phyloP scores from a whole-genome alignment of 2,329 filamentous ascomycete genomes.

The Fusarium musae region DNA sequence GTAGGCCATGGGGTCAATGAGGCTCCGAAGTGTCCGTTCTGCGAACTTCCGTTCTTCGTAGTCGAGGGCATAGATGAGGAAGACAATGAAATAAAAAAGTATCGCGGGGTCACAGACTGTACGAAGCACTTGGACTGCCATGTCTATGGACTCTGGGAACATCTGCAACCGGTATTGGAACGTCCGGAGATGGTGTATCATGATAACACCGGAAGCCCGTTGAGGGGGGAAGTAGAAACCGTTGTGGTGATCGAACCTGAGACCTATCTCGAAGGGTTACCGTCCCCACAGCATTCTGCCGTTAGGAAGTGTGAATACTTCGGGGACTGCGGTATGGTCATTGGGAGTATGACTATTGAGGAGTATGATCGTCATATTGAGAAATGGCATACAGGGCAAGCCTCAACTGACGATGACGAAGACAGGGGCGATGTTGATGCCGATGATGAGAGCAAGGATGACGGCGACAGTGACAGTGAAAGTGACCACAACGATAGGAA shows the following conservation, averaged over 20 bases:
- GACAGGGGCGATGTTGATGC: neutral
- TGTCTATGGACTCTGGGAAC: conserved; percentile 33
- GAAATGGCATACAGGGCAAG: neutral
- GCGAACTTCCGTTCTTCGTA: conserved; percentile 12
- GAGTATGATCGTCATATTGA: conserved; percentile 20
- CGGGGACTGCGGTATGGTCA: conserved; percentile 15
- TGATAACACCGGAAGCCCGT: neutral
- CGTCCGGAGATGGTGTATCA: neutral
- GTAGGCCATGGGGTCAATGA: neutral
- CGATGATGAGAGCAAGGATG: neutral
- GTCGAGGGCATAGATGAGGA: neutral
- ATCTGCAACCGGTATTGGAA: neutral
- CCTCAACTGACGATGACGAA: neutral
- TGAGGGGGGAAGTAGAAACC: neutral
- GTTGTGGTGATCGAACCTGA: neutral
- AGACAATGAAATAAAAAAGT: neutral
- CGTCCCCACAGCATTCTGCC: neutral
- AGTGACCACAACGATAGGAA: too few species aligned
- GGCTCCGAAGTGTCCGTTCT: conserved; percentile 27
- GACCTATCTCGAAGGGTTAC: neutral
- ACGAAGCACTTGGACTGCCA: conserved; percentile 40
- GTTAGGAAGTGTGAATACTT: conserved; percentile 24
- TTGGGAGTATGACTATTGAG: conserved; percentile 8
- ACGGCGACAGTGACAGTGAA: neutral
- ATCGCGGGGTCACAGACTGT: neutral